These are phyloP conservation scores for Uronychia setigera DNA, from an alignment of 73 alveolate genomes.

Conservation along the genomic window DNA sequence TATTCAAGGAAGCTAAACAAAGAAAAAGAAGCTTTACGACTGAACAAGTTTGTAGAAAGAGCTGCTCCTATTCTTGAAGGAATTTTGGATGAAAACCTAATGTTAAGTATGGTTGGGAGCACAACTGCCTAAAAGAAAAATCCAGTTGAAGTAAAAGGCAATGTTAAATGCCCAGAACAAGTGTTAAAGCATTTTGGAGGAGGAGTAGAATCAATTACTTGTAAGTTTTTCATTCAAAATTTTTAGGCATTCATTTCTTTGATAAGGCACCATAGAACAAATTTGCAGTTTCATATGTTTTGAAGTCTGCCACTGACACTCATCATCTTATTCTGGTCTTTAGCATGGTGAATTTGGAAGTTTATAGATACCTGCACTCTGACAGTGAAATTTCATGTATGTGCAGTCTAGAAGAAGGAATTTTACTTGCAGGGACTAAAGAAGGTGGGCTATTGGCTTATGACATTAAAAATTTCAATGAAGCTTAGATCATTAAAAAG, in stretches of 20 bases:
- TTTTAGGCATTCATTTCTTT: constrained; percentile 27
- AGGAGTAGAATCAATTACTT: constrained; percentile 20
- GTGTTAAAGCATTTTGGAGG: constrained; percentile 23
- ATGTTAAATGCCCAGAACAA: constrained; percentile 42
- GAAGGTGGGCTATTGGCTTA: constrained; percentile 41
- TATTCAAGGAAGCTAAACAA: background rate
- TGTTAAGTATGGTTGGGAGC: constrained; percentile 22
- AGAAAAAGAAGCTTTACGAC: background rate
- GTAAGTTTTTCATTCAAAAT: background rate
- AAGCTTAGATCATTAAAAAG: background rate
- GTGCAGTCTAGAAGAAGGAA: constrained; percentile 54
- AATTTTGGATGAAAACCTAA: constrained; percentile 56
- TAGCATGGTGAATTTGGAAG: constrained; percentile 19
- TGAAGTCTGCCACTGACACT: constrained; percentile 12
- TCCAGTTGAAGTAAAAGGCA: constrained; percentile 55
- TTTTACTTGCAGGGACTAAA: constrained; percentile 45
- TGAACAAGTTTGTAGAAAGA: constrained; percentile 36
- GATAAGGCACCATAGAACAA: constrained; percentile 60
- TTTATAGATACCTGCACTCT: background rate
- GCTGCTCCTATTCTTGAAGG: constrained; percentile 62
- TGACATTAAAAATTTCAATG: background rate
- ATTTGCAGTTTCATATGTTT: constrained; percentile 58
- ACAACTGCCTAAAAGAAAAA: constrained; percentile 57
- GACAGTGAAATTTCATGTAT: background rate
- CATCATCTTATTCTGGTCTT: constrained; percentile 34